These are phyloP conservation scores for Fonsecaea pedrosoi DNA, from an alignment of 2,329 filamentous ascomycete genomes.

Conservation along the genomic window DNA sequence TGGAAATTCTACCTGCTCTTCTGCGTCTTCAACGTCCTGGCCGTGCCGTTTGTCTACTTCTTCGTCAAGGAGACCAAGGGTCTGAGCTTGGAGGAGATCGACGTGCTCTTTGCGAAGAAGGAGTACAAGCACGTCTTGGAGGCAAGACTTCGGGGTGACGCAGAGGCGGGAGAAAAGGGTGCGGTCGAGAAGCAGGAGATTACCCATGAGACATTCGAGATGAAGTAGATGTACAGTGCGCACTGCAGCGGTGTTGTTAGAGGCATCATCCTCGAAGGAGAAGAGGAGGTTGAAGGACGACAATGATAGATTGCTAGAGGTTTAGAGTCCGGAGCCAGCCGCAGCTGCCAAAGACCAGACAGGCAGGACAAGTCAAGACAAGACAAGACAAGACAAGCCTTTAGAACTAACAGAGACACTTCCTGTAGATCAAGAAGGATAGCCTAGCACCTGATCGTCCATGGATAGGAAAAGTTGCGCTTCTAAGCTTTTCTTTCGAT, in stretches of 20 bases:
- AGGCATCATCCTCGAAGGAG: not conserved
- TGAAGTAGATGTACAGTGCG: slow-evolving; percentile 9
- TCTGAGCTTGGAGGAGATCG: slow-evolving; percentile 62
- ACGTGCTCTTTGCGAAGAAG: slow-evolving; percentile 56
- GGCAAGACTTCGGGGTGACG: slow-evolving; percentile 28
- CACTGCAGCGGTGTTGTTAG: not conserved
- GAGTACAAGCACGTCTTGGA: slow-evolving; percentile 33
- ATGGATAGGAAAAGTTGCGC: too few relatives aligned
- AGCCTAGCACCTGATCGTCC: too few relatives aligned
- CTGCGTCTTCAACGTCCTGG: slow-evolving; percentile 53
- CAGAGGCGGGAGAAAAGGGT: slow-evolving; percentile 22
- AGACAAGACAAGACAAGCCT: too few relatives aligned
- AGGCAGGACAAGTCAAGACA: too few relatives aligned
- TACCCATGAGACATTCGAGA: slow-evolving; percentile 17
- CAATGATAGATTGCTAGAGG: not conserved
- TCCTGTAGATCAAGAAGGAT: too few relatives aligned
- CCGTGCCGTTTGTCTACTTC: slow-evolving; percentile 60
- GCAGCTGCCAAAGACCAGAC: too few relatives aligned
- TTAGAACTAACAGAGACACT: too few relatives aligned
- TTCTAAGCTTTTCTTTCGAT: too few relatives aligned
- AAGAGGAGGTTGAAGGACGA: not conserved
- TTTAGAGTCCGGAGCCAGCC: too few relatives aligned
- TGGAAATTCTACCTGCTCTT: slow-evolving; percentile 56
- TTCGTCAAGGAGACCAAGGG: slow-evolving; percentile 63
- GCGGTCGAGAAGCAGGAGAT: slow-evolving; percentile 13